phyloP scores from a whole-genome alignment of 2,329 filamentous ascomycete species.

The Colletotrichum scovillei region DNA sequence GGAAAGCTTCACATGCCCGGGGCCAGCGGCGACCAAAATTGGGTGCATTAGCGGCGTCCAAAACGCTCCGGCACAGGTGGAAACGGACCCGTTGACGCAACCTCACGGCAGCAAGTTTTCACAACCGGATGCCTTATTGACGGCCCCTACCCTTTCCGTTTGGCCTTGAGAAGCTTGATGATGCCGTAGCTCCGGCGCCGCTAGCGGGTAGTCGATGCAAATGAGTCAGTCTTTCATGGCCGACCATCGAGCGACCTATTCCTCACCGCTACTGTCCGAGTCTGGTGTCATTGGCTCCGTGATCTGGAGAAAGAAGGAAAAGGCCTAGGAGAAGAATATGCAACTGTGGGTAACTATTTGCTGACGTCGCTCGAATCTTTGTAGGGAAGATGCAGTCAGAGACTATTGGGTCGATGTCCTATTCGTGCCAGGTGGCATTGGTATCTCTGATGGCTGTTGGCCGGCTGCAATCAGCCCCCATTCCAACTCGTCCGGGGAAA shows the following conservation, averaged over 20 bases:
- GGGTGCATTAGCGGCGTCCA: slow-evolving; percentile 25
- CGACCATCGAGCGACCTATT: slow-evolving; percentile 9
- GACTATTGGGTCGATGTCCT: neutral
- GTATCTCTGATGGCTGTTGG: neutral
- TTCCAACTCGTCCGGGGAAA: neutral
- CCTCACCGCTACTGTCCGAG: slow-evolving; percentile 27
- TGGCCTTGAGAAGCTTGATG: neutral
- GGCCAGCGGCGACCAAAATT: slow-evolving; percentile 19
- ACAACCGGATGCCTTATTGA: neutral
- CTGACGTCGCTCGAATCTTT: slow-evolving; percentile 16
- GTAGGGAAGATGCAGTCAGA: slow-evolving; percentile 12
- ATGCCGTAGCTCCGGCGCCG: slow-evolving; percentile 23
- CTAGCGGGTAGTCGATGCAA: slow-evolving; percentile 19
- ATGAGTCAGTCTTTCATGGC: slow-evolving; percentile 31
- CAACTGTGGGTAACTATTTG: slow-evolving; percentile 25
- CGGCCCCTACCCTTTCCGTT: neutral
- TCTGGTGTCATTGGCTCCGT: slow-evolving; percentile 26
- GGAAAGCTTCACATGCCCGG: slow-evolving; percentile 8
- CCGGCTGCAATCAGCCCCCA: neutral
- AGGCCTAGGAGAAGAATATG: neutral
- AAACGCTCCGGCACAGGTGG: slow-evolving; percentile 5
- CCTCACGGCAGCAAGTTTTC: neutral
- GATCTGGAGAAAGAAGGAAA: neutral
- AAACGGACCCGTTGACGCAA: neutral
- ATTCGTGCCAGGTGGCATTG: slow-evolving; percentile 25